Evolutionary conservation across 2,329 filamentous ascomycete genomes (phyloP), one percentile per base, ranked within the genome.

Genomic region (Myrmaecium sp.): DNA sequence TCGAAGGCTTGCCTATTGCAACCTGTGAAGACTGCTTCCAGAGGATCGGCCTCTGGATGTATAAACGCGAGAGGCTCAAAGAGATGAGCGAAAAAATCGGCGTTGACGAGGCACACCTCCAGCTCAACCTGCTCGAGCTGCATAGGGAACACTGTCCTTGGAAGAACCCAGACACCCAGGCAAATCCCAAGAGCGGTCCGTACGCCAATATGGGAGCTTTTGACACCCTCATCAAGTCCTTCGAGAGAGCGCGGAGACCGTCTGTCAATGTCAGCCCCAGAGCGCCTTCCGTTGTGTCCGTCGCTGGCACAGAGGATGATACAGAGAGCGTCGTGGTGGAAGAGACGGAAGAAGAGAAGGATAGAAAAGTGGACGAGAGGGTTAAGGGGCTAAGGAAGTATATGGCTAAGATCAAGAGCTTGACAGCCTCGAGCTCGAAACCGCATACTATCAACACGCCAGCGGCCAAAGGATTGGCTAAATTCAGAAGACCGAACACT

Each of bases 41-140:
- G 32, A 72, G 84, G 2, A 61, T 95, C 0, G 89, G 89, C 0
- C 62, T 98, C 2, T 98, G 89, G 89, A 76, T 98, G 60, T 95
- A 92, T 49, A 37, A 38, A 1, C 39, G 41, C 20, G 30, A 39
- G 5, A 41, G 43, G 5, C 29, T 49, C n/a, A 39, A 42, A 20
- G 42, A 47, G 21, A 50, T 47, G 41, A 43, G 40, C 33, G 30
- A 37, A 25, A 51, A 46, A 16, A 41, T 51, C 6, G 31, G 40
- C 9, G 38, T 47, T 0, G 37, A 46, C 3, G 33, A 48, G 5
- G 38, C 39, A 17, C 35, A 35, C 3, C 40, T 53, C 1, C 40
- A 43, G 1, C 44, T 54, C 21, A 47, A 54, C 17, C 37, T 52
- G 5, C 30, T 52, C 5, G 47, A 52, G 28, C 36, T 41, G 1